Percentiles rank a stretch among this genome's conserved stretches.
These are phyloP conservation scores for Gnomoniopsis smithogilvyi DNA, from an alignment of 2,329 filamentous ascomycete genomes.

Conservation along the genomic window DNA sequence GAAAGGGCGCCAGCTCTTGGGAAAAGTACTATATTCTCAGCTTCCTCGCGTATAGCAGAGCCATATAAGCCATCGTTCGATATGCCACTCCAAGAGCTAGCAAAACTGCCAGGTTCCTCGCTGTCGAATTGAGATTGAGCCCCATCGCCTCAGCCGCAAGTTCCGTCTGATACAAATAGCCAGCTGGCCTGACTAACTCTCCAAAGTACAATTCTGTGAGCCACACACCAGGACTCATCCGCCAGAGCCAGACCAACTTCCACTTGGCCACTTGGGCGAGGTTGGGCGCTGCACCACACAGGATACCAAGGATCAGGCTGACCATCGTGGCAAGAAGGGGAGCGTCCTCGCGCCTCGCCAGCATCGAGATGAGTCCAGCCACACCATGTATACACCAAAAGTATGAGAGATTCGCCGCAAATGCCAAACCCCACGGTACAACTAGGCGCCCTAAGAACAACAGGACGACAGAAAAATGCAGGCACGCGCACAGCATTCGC, in stretches of 20 bases:
- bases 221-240: slow-evolving; percentile 51
- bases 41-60: slow-evolving; percentile 14
- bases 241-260: slow-evolving; percentile 55
- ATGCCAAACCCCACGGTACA: slow-evolving; percentile 47
- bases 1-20: too few relatives aligned
- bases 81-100: slow-evolving; percentile 42
- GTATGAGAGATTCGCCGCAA: slow-evolving; percentile 49
- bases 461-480: slow-evolving; percentile 53
- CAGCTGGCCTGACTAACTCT: slow-evolving; percentile 45
- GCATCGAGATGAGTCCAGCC: slow-evolving; percentile 49
- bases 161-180: slow-evolving; percentile 49
- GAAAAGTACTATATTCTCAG: background rate
- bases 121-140: slow-evolving; percentile 41
- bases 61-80: slow-evolving; percentile 41
- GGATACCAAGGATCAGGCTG: slow-evolving; percentile 49
- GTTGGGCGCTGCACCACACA: slow-evolving; percentile 51
- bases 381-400: slow-evolving; percentile 59
- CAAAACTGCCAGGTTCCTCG: slow-evolving; percentile 42
- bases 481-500: slow-evolving; percentile 45
- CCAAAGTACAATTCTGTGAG: slow-evolving; percentile 55
- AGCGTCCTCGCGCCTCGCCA: slow-evolving; percentile 53
- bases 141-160: slow-evolving; percentile 40
- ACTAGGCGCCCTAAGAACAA: slow-evolving; percentile 46
- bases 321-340: slow-evolving; percentile 54
- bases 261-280: slow-evolving; percentile 45